Evolutionary conservation across 805 yeast genomes (phyloP).

Genomic region (Lipomyces mesembrius): DNA sequence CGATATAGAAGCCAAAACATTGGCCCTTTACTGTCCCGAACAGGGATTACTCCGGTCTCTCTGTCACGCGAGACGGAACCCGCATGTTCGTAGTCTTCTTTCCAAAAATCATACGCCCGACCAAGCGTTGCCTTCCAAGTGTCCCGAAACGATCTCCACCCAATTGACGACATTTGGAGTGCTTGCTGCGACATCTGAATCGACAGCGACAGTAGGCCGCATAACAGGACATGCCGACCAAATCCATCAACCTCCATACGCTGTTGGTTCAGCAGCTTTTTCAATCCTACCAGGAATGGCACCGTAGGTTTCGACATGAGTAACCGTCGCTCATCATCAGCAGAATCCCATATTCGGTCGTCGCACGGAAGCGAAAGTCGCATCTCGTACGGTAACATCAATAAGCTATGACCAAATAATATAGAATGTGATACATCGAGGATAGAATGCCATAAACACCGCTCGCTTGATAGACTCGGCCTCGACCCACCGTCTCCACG

Average conservation of each 20-base stretch:
- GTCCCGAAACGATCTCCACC: conserved; percentile 48
- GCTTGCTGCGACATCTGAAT: conserved; percentile 75
- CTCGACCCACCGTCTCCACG: conserved; percentile 75
- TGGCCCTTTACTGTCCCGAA: conserved; percentile 8
- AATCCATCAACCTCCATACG: conserved; percentile 56
- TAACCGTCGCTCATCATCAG: conserved; percentile 33
- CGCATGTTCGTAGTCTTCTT: conserved; percentile 40
- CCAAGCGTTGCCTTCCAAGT: conserved; percentile 75
- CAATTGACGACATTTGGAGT: conserved; percentile 58
- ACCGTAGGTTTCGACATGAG: conserved; percentile 32
- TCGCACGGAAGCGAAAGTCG: conserved; percentile 67
- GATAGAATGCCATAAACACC: conserved; percentile 79
- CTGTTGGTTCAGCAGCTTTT: conserved; percentile 59
- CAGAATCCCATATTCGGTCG: conserved; percentile 60
- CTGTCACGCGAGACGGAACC: neutral
- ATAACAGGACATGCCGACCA: conserved; percentile 66
- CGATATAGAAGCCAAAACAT: conserved; percentile 16
- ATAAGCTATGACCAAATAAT: conserved; percentile 72
- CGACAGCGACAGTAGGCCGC: conserved; percentile 69
- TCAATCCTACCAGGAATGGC: conserved; percentile 62
- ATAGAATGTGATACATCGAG: conserved; percentile 79
- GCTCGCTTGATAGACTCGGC: conserved; percentile 77
- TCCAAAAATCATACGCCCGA: conserved; percentile 73
- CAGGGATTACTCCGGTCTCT: neutral
- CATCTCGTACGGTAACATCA: conserved; percentile 62